Evolutionary conservation across 1,284 basidiomycete species (phyloP).

Genomic region (Melampsora americana): DNA sequence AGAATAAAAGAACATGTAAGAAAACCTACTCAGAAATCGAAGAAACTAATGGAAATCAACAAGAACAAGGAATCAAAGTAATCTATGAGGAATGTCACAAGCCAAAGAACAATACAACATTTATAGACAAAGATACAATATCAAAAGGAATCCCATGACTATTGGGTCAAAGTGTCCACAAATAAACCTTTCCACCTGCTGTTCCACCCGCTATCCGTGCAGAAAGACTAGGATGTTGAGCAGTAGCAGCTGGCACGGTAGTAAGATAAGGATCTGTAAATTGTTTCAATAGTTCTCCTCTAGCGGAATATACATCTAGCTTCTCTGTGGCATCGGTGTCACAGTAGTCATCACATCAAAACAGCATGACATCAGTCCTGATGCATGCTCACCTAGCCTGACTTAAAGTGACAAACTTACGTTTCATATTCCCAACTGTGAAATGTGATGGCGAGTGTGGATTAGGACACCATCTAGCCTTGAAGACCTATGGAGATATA

Average conservation of each 20-base stretch:
- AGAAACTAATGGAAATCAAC: no score
- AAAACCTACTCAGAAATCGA: no score
- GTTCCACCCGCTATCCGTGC: constrained; percentile 26
- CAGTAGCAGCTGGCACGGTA: constrained; percentile 31
- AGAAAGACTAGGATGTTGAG: constrained; percentile 25
- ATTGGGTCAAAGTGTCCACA: constrained; percentile 5
- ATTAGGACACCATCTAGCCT: constrained; percentile 40
- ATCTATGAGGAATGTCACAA: no score
- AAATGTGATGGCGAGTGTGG: constrained; percentile 27
- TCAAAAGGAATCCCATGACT: background rate
- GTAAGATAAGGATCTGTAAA: constrained; percentile 22
- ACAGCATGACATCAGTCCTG: background rate
- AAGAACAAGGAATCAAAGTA: no score
- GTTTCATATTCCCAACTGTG: constrained; percentile 36
- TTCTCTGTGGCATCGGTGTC: constrained; percentile 7
- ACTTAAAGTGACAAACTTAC: constrained; percentile 3
- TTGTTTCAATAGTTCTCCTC: constrained; percentile 29
- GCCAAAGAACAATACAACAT: no score
- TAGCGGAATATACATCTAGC: constrained; percentile 29
- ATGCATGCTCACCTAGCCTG: no score
- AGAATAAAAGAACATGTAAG: no score
- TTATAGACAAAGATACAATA: background rate
- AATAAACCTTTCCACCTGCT: constrained; percentile 32
- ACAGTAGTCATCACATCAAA: background rate
- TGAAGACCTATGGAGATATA: constrained; percentile 19